A percentile compares a stretch with the other conserved stretches of the same genome.
Evolutionary conservation across 768 basidiomycete species (phyloP).

Genomic region (Vararia minispora): DNA sequence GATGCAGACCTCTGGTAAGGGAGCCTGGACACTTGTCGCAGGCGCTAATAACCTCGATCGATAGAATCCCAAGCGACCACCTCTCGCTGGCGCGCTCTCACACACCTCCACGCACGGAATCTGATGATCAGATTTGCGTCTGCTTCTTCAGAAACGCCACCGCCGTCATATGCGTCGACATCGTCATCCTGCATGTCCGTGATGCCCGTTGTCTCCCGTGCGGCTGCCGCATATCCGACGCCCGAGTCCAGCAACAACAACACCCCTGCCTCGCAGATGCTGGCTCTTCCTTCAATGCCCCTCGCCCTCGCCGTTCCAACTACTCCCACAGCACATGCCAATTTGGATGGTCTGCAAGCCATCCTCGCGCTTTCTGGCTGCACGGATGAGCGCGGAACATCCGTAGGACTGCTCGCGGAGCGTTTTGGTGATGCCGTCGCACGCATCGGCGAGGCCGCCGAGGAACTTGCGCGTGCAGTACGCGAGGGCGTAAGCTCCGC

Average conservation of each 20-base stretch:
- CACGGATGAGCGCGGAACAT: conserved; percentile 18
- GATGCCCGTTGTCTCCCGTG: no score
- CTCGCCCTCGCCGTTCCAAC: conserved; percentile 7
- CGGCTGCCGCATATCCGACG: conserved; percentile 11
- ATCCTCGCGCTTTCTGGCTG: conserved; percentile 23
- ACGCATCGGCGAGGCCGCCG: conserved; percentile 19
- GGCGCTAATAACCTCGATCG: not conserved
- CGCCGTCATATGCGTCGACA: no score
- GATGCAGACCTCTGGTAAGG: conserved; percentile 23
- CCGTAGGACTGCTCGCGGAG: conserved; percentile 19
- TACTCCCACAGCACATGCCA: conserved; percentile 13
- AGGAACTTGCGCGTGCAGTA: conserved; percentile 18
- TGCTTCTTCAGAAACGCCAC: no score
- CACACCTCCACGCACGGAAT: conserved; percentile 20
- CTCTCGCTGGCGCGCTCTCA: conserved; percentile 25
- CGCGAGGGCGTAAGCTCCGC: conserved; percentile 24
- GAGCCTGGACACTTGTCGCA: no score
- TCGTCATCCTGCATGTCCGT: conserved; percentile 13
- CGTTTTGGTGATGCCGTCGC: conserved; percentile 20
- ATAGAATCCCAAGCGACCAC: conserved; percentile 26
- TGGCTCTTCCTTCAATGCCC: conserved; percentile 10
- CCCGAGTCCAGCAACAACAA: conserved; percentile 11
- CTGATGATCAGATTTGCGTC: no score
- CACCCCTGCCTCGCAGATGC: conserved; percentile 9
- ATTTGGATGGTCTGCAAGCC: conserved; percentile 22